Conservation (phyloP, 306 rosid species). For the Medicago arabica region DNA sequence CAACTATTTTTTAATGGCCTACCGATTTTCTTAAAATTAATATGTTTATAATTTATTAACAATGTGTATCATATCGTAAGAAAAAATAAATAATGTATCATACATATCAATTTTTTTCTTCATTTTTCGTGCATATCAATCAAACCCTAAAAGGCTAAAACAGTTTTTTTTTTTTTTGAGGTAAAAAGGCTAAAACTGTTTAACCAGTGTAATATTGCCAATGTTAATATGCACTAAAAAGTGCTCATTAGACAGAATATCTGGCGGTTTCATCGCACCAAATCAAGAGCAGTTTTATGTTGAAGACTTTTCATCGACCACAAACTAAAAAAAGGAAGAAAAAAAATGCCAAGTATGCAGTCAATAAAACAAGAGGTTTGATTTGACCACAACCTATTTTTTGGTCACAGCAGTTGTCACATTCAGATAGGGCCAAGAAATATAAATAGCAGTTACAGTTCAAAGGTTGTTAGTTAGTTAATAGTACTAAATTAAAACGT, state of each 20-base stretch:
- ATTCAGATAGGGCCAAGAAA: neutral
- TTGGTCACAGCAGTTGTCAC: neutral
- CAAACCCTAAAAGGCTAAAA: no score
- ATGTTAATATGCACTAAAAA: no score
- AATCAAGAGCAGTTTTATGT: constrained; percentile 11
- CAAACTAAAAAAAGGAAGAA: constrained; percentile 38
- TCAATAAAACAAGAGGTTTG: neutral
- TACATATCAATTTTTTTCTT: no score
- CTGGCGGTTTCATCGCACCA: constrained; percentile 16
- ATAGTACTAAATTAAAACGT: constrained; percentile 24
- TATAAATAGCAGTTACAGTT: constrained; percentile 24
- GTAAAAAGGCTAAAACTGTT: no score
- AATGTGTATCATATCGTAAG: no score
- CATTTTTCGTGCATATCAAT: no score
- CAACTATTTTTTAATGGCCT: no score
- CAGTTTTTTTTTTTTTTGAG: no score
- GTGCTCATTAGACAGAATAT: neutral
- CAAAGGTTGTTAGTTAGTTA: constrained; percentile 37
- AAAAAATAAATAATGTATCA: no score
- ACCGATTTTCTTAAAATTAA: no score
- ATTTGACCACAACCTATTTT: constrained; percentile 35
- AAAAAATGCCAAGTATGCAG: neutral
- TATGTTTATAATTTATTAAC: no score
- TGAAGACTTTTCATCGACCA: constrained; percentile 14
- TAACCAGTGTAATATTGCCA: no score